Percentiles rank a stretch among this genome's conserved stretches.
phyloP scores from a whole-genome alignment of 495 filamentous ascomycete species.

The Talaromyces stipitatus region DNA sequence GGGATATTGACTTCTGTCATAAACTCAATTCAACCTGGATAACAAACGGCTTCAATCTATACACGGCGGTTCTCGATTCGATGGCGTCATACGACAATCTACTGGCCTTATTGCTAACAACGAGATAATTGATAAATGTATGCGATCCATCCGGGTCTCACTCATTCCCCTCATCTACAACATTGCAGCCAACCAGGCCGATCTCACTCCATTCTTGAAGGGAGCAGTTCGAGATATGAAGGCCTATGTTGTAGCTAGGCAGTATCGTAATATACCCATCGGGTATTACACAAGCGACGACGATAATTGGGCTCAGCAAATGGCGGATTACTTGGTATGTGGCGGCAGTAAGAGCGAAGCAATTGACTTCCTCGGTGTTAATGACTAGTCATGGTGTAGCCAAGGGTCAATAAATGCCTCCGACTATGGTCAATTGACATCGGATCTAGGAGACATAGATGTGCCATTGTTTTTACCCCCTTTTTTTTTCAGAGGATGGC shows the following conservation, averaged over 20 bases:
- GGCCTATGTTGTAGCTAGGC: not conserved
- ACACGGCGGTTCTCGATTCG: not conserved
- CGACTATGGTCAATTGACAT: not conserved
- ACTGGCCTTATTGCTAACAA: not conserved
- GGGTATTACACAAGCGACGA: not conserved
- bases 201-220: not conserved
- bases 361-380: not conserved
- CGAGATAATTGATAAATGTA: not conserved
- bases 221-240: slow-evolving; percentile 5
- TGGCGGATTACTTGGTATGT: slow-evolving; percentile 4
- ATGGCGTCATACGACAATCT: not conserved
- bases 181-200: not conserved
- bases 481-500: not conserved
- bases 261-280: slow-evolving; percentile 2
- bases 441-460: not conserved
- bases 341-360: slow-evolving; percentile 4
- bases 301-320: not conserved
- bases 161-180: not conserved
- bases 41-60: not conserved
- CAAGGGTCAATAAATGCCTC: not conserved
- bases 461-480: not conserved
- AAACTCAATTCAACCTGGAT: not conserved
- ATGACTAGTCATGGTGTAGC: not conserved
- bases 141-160: too few relatives aligned
- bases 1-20: not conserved